A percentile compares a stretch with the other conserved stretches of the same genome.
These are phyloP conservation scores for Mucor irregularis DNA, from an alignment of 371 early-diverging fungal species.

Conservation along the genomic window DNA sequence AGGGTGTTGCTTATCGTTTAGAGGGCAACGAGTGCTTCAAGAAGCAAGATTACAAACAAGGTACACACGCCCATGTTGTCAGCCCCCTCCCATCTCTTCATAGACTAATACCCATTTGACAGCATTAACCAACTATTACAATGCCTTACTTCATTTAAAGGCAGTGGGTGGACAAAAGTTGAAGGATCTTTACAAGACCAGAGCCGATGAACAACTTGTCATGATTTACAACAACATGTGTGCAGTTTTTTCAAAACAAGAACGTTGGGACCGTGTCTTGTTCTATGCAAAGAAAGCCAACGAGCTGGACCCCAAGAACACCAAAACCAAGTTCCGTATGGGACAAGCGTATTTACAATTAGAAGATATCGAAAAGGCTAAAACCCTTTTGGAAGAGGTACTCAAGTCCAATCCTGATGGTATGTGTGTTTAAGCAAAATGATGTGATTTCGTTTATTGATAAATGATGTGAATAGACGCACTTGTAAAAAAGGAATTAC, in stretches of 20 bases:
- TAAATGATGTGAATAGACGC: conserved; percentile 14
- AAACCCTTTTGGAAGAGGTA: conserved; percentile 22
- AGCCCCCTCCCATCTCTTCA: not conserved
- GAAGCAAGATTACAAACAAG: conserved; percentile 30
- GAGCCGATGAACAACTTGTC: conserved; percentile 33
- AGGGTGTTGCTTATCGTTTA: conserved; percentile 40
- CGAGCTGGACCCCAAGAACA: conserved; percentile 32
- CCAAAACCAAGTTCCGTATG: conserved; percentile 42
- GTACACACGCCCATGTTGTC: conserved; percentile 9
- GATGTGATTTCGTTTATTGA: not conserved
- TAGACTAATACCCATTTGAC: not conserved
- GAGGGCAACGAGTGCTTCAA: conserved; percentile 41
- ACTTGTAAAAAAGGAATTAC: conserved; percentile 45
- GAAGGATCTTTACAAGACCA: conserved; percentile 20
- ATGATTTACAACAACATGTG: conserved; percentile 51
- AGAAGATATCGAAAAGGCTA: conserved; percentile 34
- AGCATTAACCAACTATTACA: conserved; percentile 42
- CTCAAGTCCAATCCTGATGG: conserved; percentile 32
- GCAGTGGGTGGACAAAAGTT: conserved; percentile 35
- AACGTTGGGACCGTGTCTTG: conserved; percentile 44
- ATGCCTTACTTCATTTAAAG: conserved; percentile 39
- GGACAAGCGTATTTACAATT: conserved; percentile 40
- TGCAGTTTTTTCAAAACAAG: conserved; percentile 40
- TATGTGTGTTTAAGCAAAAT: conserved; percentile 5
- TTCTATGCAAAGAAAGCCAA: conserved; percentile 34